Evolutionary conservation across 2,329 filamentous ascomycete genomes (phyloP).

Genomic region (Nigrograna mackinnonii): DNA sequence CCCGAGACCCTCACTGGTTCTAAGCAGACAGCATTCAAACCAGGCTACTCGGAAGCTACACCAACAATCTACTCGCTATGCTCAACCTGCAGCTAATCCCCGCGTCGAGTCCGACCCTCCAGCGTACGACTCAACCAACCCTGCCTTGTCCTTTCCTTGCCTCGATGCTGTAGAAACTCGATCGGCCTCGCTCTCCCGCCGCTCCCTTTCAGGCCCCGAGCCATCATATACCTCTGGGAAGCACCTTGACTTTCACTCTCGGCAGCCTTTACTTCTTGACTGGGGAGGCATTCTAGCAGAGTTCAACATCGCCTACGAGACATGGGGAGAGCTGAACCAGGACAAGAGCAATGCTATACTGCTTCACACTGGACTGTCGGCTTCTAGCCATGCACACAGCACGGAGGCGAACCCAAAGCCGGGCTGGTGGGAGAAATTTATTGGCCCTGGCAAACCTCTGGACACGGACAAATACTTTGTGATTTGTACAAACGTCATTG

Average conservation of each 20-base stretch:
- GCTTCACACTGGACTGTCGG: slow-evolving; percentile 90
- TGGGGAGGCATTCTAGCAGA: slow-evolving; percentile 92
- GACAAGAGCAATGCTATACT: slow-evolving; percentile 88
- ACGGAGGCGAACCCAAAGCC: slow-evolving; percentile 84
- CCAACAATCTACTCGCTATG: slow-evolving; percentile 27
- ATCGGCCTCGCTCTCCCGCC: slow-evolving; percentile 72
- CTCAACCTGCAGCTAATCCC: slow-evolving; percentile 22
- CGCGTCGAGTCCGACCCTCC: slow-evolving; percentile 23
- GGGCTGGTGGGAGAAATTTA: slow-evolving; percentile 99
- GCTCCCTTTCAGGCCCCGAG: slow-evolving; percentile 76
- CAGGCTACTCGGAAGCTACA: slow-evolving; percentile 30
- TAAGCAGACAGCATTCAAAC: slow-evolving; percentile 21
- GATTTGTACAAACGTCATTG: slow-evolving; percentile 95
- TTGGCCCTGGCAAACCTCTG: slow-evolving; percentile 80
- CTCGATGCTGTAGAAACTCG: slow-evolving; percentile 46
- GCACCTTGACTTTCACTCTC: slow-evolving; percentile 76
- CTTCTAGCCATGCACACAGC: slow-evolving; percentile 95
- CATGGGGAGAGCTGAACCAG: slow-evolving; percentile 81
- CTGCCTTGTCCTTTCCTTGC: slow-evolving; percentile 45
- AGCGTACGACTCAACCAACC: slow-evolving; percentile 37
- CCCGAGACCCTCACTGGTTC: slow-evolving; percentile 10
- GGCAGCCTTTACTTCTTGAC: slow-evolving; percentile 78
- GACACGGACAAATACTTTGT: slow-evolving; percentile 92
- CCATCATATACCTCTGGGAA: slow-evolving; percentile 90
- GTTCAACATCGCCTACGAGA: slow-evolving; percentile 91